Evolutionary conservation across 2,329 filamentous ascomycete genomes (phyloP), one percentile per base, ranked within the genome.

Genomic region (Kalmusia sp.): DNA sequence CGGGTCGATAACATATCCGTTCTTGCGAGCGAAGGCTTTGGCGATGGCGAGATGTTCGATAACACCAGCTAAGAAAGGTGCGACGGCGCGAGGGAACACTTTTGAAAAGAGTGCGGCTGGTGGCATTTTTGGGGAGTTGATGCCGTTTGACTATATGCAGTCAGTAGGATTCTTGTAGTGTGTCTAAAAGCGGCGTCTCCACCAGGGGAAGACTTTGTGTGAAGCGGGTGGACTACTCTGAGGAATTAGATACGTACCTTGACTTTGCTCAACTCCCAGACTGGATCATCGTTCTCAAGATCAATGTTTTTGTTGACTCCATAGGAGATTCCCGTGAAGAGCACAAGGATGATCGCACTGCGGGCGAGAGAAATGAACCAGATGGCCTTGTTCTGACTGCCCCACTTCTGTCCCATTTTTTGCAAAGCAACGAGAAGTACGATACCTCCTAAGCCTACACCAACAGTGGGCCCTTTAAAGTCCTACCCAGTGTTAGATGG

Each of bases 21-120:
- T 87, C 55, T 80, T 80, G 8, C 85, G 77, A 1, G 80, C 84
- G 59, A 89, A 89, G 0, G 84, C 84, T 45, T 86, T 85, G 14
- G 82, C 86, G 37, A 89, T 86, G 8, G 85, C 85, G 4, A 87
- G 79, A 59, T 89, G 86, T 59, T 89, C 86, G 21, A 88, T 79
- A 0, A 83, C 76, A 2, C 82, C 82, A 11, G 84, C 85, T 35
- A 88, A 80, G 57, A 88, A 84, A 1, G 86, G 84, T 0, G 85
- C 84, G 24, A 88, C 81, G 34, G 82, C 79, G 31, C 81, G 78
- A 2, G 75, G 75, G 0, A 82, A 81, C 0, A 86, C 80, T 56
- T 83, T 82, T 1, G 76, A 71, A 35, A 88, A 76, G 0, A 88
- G 76, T 0, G 66, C 68, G 0, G 68, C 51, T 11, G 76, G 75